These are phyloP conservation scores for Penicillium pulvis DNA, from an alignment of 495 filamentous ascomycete genomes.

Conservation along the genomic window DNA sequence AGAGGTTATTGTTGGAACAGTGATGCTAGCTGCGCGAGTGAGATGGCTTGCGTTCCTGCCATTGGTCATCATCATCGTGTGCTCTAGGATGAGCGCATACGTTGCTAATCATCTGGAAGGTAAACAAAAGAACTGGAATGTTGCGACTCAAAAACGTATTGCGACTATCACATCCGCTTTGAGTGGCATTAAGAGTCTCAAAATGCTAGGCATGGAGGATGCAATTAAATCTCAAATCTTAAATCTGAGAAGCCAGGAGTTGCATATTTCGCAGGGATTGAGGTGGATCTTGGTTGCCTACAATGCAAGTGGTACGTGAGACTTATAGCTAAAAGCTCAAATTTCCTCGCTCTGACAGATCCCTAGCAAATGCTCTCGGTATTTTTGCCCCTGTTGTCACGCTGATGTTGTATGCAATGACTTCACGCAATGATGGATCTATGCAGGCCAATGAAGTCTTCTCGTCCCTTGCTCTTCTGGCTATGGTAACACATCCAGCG, in stretches of 20 bases:
- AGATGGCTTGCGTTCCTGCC: conserved; percentile 49
- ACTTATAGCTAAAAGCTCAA: neutral
- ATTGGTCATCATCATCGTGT: conserved; percentile 39
- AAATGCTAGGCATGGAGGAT: conserved; percentile 53
- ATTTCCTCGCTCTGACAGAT: neutral
- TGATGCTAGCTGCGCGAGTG: conserved; percentile 50
- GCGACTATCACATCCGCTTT: conserved; percentile 48
- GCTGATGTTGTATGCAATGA: neutral
- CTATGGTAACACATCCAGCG: conserved; percentile 48
- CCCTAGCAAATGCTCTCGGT: neutral
- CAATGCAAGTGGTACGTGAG: conserved; percentile 42
- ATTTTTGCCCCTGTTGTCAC: neutral
- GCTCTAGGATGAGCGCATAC: conserved; percentile 25
- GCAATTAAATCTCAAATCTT: conserved; percentile 31
- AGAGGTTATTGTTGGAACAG: conserved; percentile 54
- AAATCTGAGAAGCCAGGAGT: conserved; percentile 45
- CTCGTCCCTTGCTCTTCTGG: conserved; percentile 53
- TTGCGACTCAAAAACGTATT: conserved; percentile 54
- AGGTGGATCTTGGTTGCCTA: conserved; percentile 46
- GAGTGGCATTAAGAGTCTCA: conserved; percentile 55
- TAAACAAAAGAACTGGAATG: conserved; percentile 44
- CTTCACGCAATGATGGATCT: neutral
- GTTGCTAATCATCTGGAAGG: conserved; percentile 32
- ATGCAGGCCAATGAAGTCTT: conserved; percentile 48
- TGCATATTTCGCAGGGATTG: conserved; percentile 37